Conservation (phyloP, 2,329 filamentous ascomycete genomes). For the Aspergillus caelatus region DNA sequence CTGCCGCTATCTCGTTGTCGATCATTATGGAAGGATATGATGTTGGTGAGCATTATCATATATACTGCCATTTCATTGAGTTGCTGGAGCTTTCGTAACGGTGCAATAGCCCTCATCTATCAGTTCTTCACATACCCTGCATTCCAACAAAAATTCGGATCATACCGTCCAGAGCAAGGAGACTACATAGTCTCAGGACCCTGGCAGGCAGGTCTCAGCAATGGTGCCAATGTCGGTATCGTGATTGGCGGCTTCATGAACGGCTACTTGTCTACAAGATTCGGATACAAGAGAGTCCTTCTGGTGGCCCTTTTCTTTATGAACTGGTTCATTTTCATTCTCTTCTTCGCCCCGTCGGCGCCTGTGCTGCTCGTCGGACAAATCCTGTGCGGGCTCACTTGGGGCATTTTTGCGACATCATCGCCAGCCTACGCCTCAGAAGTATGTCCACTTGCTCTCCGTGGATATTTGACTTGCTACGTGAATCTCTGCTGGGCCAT, state of each 20-base stretch:
- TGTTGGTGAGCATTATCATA: constrained; percentile 12
- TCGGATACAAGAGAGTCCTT: constrained; percentile 51
- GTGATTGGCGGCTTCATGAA: constrained; percentile 33
- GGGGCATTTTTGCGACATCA: constrained; percentile 37
- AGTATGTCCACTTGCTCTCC: constrained; percentile 30
- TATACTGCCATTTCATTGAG: not conserved
- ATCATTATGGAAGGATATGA: constrained; percentile 25
- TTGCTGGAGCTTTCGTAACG: not conserved
- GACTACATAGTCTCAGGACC: constrained; percentile 23
- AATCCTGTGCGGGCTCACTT: constrained; percentile 50
- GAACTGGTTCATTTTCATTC: constrained; percentile 51
- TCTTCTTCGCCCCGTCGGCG: constrained; percentile 53
- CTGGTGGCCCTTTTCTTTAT: constrained; percentile 48
- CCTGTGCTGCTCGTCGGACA: constrained; percentile 50
- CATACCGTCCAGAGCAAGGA: constrained; percentile 9
- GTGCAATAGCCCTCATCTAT: constrained; percentile 19
- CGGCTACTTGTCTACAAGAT: constrained; percentile 30
- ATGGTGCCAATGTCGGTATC: constrained; percentile 22
- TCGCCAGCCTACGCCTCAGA: constrained; percentile 33
- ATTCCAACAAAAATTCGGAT: constrained; percentile 19
- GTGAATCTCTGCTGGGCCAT: constrained; percentile 46
- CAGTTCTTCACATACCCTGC: constrained; percentile 29
- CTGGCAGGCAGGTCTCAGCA: constrained; percentile 31
- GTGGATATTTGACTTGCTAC: constrained; percentile 38
- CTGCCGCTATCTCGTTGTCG: constrained; percentile 14